These are phyloP conservation scores for Boletus rubescentipes DNA, from an alignment of 768 basidiomycete species.

Conservation along the genomic window DNA sequence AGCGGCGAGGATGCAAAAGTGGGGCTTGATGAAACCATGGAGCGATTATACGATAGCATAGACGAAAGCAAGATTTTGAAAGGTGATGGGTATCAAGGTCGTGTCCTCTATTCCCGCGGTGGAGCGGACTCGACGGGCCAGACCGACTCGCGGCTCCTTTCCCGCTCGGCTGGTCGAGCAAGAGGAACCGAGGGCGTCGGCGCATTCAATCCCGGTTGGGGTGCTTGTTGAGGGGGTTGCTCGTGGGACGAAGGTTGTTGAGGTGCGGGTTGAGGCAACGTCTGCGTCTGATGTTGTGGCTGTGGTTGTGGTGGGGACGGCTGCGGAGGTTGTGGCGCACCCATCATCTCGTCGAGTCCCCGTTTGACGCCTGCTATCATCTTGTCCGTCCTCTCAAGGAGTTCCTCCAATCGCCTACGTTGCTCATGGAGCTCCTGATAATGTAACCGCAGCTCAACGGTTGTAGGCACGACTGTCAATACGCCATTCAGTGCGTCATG, in stretches of 20 bases:
- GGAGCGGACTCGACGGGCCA: conserved; percentile 31
- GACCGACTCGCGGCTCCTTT: conserved; percentile 28
- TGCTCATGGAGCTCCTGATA: conserved; percentile 64
- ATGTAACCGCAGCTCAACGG: conserved; percentile 68
- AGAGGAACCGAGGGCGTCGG: conserved; percentile 20
- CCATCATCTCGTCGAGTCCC: conserved; percentile 75
- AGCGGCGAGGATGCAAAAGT: conserved; percentile 20
- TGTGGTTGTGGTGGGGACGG: conserved; percentile 21
- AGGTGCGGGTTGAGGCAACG: conserved; percentile 23
- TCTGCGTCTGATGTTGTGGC: conserved; percentile 24
- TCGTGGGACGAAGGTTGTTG: conserved; percentile 29
- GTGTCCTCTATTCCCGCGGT: conserved; percentile 26
- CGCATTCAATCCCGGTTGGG: conserved; percentile 16
- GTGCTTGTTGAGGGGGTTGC: conserved; percentile 24
- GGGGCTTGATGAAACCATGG: conserved; percentile 23
- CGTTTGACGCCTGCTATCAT: conserved; percentile 71
- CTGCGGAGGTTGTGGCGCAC: conserved; percentile 26
- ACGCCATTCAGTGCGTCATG: conserved; percentile 33
- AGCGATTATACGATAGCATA: conserved; percentile 25
- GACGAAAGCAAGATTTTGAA: conserved; percentile 31
- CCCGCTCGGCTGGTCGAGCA: conserved; percentile 27
- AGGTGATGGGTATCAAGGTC: conserved; percentile 11
- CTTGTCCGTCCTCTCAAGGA: conserved; percentile 72
- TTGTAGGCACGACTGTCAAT: conserved; percentile 40
- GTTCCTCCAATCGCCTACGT: conserved; percentile 64